Evolutionary conservation across 2,329 filamentous ascomycete species (phyloP).

Genomic region (Pseudophaeomoniella oleicola): DNA sequence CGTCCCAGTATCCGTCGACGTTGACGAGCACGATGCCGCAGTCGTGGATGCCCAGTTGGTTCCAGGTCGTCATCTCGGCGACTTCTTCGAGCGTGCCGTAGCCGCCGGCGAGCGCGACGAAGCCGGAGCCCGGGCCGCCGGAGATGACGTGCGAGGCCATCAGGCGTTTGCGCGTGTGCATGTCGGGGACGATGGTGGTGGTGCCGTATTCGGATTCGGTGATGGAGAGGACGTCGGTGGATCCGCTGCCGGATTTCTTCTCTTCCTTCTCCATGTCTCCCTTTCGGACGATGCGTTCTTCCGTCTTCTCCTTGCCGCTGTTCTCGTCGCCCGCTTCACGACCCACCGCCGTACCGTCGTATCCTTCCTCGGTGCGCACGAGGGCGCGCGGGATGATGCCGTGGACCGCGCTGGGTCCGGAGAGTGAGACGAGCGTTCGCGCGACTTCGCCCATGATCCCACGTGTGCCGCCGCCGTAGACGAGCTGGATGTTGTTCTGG

Average conservation of each 20-base stretch:
- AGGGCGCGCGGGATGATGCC: constrained; percentile 86
- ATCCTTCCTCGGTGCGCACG: constrained; percentile 50
- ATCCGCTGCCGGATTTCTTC: constrained; percentile 13
- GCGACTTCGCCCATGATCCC: constrained; percentile 94
- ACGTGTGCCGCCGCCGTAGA: constrained; percentile 89
- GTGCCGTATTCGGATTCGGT: constrained; percentile 48
- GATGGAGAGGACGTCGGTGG: constrained; percentile 6
- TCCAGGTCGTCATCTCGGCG: constrained; percentile 89
- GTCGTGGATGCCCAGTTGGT: constrained; percentile 85
- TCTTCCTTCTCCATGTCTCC: constrained; percentile 21
- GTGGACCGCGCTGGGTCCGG: constrained; percentile 69
- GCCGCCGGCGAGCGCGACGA: constrained; percentile 76
- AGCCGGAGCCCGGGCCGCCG: constrained; percentile 71
- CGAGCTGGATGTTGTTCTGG: constrained; percentile 61
- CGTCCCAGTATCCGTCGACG: constrained; percentile 83
- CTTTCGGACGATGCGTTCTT: constrained; percentile 46
- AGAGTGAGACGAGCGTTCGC: constrained; percentile 67
- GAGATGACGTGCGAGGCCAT: constrained; percentile 82
- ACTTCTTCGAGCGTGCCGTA: constrained; percentile 95
- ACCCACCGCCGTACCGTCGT: constrained; percentile 9
- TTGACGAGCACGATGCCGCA: constrained; percentile 71
- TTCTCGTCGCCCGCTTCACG: constrained; percentile 32
- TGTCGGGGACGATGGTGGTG: constrained; percentile 82
- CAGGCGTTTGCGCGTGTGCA: constrained; percentile 89
- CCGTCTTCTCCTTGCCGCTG: constrained; percentile 17